Conservation (phyloP, 2,329 filamentous ascomycete genomes). For the Atkinsonella texensis region DNA sequence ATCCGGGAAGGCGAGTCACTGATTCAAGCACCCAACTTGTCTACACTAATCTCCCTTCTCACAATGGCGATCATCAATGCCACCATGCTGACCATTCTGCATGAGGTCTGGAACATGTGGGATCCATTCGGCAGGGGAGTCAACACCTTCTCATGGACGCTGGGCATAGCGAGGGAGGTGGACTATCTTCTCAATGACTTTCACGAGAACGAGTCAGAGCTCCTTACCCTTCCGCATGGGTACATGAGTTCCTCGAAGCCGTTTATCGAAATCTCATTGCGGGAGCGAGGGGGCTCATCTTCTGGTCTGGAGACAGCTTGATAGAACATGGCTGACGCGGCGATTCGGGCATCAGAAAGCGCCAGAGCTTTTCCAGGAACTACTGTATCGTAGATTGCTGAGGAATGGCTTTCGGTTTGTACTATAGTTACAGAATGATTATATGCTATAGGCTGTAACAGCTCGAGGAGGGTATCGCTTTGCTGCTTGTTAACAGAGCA, state of each 20-base stretch:
- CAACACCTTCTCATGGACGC: slow-evolving; percentile 15
- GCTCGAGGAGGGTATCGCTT: no score
- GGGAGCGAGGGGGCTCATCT: not conserved
- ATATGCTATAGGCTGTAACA: no score
- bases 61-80: slow-evolving; percentile 7
- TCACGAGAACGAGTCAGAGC: slow-evolving; percentile 11
- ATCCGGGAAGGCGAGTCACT: not conserved
- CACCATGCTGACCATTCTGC: slow-evolving; percentile 9
- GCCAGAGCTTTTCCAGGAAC: no score
- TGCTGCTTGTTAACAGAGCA: no score
- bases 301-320: not conserved
- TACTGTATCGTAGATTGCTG: no score
- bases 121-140: slow-evolving; percentile 12
- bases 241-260: slow-evolving; percentile 7
- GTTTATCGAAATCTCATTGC: not conserved
- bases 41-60: slow-evolving; percentile 2
- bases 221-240: slow-evolving; percentile 7
- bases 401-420: no score
- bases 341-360: no score
- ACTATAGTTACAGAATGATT: no score
- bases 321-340: no score
- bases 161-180: slow-evolving; percentile 17
- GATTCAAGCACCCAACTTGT: slow-evolving; percentile 1
- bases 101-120: slow-evolving; percentile 19
- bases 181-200: slow-evolving; percentile 17